These are phyloP conservation scores for Yamadazyma paraphyllophila DNA, from an alignment of 805 yeast genomes.

Conservation along the genomic window DNA sequence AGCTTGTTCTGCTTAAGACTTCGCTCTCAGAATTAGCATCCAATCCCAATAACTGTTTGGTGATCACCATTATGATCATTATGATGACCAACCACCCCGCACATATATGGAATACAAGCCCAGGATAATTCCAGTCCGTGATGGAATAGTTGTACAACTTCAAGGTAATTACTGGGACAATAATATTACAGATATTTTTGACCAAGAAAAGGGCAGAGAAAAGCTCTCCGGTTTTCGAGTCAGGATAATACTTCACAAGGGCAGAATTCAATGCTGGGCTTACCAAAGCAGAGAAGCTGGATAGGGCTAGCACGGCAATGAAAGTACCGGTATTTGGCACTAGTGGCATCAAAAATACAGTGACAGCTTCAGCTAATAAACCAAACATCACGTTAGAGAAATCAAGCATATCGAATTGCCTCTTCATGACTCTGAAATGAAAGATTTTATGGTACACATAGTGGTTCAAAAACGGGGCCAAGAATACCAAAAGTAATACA, in stretches of 20 bases:
- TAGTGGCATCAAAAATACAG: slow-evolving; percentile 32
- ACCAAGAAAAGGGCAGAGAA: slow-evolving; percentile 69
- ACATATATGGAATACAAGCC: slow-evolving; percentile 23
- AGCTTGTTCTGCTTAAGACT: slow-evolving; percentile 11
- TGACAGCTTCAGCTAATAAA: slow-evolving; percentile 37
- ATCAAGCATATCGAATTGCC: slow-evolving; percentile 55
- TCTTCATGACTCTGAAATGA: slow-evolving; percentile 30
- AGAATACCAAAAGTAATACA: slow-evolving; percentile 46
- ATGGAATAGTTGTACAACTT: slow-evolving; percentile 42
- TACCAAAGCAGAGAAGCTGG: slow-evolving; percentile 48
- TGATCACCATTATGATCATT: slow-evolving; percentile 11
- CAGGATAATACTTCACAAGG: slow-evolving; percentile 59
- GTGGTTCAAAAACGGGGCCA: slow-evolving; percentile 50
- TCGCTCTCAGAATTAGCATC: slow-evolving; percentile 10
- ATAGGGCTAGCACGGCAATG: slow-evolving; percentile 32
- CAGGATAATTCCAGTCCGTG: slow-evolving; percentile 26
- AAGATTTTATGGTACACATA: slow-evolving; percentile 29
- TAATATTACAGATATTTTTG: slow-evolving; percentile 47
- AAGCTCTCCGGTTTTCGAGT: slow-evolving; percentile 62
- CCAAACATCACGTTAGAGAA: slow-evolving; percentile 35
- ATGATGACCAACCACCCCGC: slow-evolving; percentile 12
- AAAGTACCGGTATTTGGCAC: slow-evolving; percentile 29
- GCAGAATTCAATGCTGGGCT: slow-evolving; percentile 61
- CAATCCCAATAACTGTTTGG: slow-evolving; percentile 20
- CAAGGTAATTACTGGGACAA: slow-evolving; percentile 49